Conservation (phyloP, 176 grass and related monocot genomes). For the Cymbopogon citratus region DNA sequence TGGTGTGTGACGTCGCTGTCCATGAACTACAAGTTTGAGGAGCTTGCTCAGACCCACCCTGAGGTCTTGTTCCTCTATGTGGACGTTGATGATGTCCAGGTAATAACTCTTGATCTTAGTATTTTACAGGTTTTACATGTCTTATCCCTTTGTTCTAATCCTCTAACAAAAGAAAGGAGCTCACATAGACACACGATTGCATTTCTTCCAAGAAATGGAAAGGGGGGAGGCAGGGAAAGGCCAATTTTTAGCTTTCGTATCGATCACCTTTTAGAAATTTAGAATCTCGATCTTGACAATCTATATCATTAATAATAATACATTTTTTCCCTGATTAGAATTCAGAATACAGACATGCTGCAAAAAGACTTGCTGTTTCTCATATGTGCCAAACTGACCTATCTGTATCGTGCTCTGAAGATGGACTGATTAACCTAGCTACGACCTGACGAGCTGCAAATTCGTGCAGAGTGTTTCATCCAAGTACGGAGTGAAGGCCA, state of each 20-base stretch:
- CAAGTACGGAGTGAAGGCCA: constrained; percentile 82
- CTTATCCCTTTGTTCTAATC: neutral
- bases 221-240: neutral
- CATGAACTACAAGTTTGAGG: constrained; percentile 92
- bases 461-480: constrained; percentile 58
- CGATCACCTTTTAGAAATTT: neutral
- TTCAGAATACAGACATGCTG: neutral
- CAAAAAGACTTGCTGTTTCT: neutral
- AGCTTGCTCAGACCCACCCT: constrained; percentile 68
- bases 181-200: neutral
- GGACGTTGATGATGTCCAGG: constrained; percentile 89
- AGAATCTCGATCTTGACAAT: neutral
- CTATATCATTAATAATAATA: neutral
- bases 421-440: neutral
- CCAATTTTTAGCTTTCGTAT: neutral
- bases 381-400: neutral
- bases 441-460: neutral
- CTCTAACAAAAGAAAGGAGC: neutral
- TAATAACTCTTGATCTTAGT: constrained; percentile 22
- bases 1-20: constrained; percentile 94
- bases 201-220: neutral
- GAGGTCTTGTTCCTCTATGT: constrained; percentile 66
- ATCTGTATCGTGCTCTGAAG: neutral
- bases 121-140: neutral
- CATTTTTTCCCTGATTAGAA: neutral